A percentile compares a stretch with the other conserved stretches of the same genome.
phyloP scores from a whole-genome alignment of 1,284 basidiomycete genomes.

The Stygiomarasmius scandens region DNA sequence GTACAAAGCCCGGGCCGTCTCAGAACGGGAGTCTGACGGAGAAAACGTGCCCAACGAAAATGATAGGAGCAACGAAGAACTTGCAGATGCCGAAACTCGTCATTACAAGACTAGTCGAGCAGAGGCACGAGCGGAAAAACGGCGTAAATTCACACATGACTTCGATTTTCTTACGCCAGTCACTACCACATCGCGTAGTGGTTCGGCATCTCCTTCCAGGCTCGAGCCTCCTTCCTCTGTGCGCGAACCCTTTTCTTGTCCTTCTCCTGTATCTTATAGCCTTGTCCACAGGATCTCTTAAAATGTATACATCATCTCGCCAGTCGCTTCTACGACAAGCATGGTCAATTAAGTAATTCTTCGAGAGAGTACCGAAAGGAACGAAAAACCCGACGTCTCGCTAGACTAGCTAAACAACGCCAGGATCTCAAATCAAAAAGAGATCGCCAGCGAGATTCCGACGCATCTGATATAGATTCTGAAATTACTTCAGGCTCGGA shows the following conservation, averaged over 20 bases:
- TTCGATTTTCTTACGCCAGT: conserved; percentile 35
- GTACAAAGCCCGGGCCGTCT: too few relatives aligned
- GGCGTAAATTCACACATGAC: conserved; percentile 42
- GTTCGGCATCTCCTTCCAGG: not conserved
- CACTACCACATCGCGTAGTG: not conserved
- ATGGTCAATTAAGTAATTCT: conserved; percentile 58
- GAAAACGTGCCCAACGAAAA: conserved; percentile 9
- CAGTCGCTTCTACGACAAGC: conserved; percentile 61
- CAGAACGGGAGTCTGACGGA: too few relatives aligned
- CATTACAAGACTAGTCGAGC: not conserved
- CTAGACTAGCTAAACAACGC: conserved; percentile 2
- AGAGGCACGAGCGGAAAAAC: conserved; percentile 32
- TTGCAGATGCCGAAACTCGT: not conserved
- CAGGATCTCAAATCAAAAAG: conserved; percentile 13
- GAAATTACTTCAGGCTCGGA: too few relatives aligned
- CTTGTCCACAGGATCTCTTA: conserved; percentile 57
- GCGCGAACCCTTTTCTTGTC: conserved; percentile 15
- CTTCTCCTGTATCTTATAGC: not conserved
- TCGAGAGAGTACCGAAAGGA: conserved; percentile 48
- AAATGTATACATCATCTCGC: conserved; percentile 73
- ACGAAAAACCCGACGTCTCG: conserved; percentile 35
- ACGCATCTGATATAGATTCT: not conserved
- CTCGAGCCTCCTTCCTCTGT: conserved; percentile 50
- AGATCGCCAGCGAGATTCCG: conserved; percentile 3
- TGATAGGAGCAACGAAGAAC: not conserved